Percentiles rank a stretch among this genome's conserved stretches.
These are phyloP conservation scores for Barnettozyma californica DNA, from an alignment of 805 yeast species.

Conservation along the genomic window DNA sequence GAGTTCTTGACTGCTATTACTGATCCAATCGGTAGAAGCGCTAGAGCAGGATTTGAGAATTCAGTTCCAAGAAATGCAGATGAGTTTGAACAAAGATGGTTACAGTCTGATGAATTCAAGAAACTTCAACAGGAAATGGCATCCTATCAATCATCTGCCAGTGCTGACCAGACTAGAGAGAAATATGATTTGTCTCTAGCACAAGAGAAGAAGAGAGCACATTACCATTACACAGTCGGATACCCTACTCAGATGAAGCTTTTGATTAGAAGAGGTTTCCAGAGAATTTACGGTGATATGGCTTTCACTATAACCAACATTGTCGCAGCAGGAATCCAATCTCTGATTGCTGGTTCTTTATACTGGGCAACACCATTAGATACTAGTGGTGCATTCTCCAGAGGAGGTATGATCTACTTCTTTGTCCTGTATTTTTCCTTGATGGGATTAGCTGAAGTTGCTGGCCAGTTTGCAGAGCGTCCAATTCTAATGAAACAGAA, in stretches of 20 bases:
- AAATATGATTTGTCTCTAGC: slow-evolving; percentile 26
- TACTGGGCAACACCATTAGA: slow-evolving; percentile 45
- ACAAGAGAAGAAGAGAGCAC: slow-evolving; percentile 26
- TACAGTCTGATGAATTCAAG: slow-evolving; percentile 37
- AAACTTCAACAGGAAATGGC: slow-evolving; percentile 42
- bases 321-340: slow-evolving; percentile 38
- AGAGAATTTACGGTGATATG: slow-evolving; percentile 52
- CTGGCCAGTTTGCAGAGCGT: slow-evolving; percentile 43
- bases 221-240: slow-evolving; percentile 25
- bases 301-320: slow-evolving; percentile 36
- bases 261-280: slow-evolving; percentile 46
- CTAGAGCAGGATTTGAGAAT: slow-evolving; percentile 42
- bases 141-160: slow-evolving; percentile 28
- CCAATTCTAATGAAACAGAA: slow-evolving; percentile 68
- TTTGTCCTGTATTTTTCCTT: slow-evolving; percentile 49
- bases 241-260: slow-evolving; percentile 43
- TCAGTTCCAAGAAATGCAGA: slow-evolving; percentile 55
- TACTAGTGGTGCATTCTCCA: slow-evolving; percentile 54
- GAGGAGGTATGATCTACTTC: slow-evolving; percentile 62
- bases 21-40: slow-evolving; percentile 57
- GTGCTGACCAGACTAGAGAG: slow-evolving; percentile 30
- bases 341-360: slow-evolving; percentile 61
- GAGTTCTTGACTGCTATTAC: slow-evolving; percentile 69
- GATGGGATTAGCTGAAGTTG: slow-evolving; percentile 43
- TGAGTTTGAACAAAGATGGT: slow-evolving; percentile 61